Base-by-base conservation (phyloP, 2,329 filamentous ascomycete genomes). In the Chaetomiaceae sp. region DNA sequence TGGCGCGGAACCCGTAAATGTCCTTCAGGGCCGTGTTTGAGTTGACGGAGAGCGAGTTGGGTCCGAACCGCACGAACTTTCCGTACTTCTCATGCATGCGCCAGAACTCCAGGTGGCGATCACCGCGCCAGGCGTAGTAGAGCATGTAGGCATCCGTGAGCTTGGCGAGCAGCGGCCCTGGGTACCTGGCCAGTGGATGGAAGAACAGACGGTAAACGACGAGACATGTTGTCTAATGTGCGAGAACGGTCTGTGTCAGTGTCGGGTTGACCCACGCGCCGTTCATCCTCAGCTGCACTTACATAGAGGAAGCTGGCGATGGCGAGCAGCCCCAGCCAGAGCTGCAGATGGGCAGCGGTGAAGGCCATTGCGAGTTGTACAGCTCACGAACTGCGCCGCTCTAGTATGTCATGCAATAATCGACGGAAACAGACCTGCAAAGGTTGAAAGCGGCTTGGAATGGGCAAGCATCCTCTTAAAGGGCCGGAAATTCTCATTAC, bases 41-140 rank as follows among this genome's bases (percentile, higher is more conserved):
- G 71, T 93, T 91, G 68, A 94, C 79, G 1, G 83, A 87, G 34
- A 95, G 68, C 50, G 78, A 79, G 64, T 88, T 88, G 36, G 88
- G 88, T 0, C 84, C 85, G 54, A 84, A 86, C 22, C 88, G 84
- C n/a, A 91, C 84, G 41, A 56, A 57, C 63, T 51, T 64, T 71
- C 85, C 86, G 58, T 94, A 89, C 60, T 75, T 74, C 56, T 82
- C 69, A 62, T 94, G 88, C 56, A 83, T 71, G 24, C 75, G 72
- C 69, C 81, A 81, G 58, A 88, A 82, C 59, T 85, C 79, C 15
- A 90, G 73, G 60, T 90, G 86, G 1, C 85, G 76, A 55, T 86
- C 81, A 42, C 86, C 86, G 58, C 79, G 83, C 66, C 81, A 86
- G 38, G 84, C 84, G 56, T 88, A 81, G 63, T 86, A 90, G 24